Conservation (phyloP, 257 asterid species). For the Nemophila menziesii region DNA sequence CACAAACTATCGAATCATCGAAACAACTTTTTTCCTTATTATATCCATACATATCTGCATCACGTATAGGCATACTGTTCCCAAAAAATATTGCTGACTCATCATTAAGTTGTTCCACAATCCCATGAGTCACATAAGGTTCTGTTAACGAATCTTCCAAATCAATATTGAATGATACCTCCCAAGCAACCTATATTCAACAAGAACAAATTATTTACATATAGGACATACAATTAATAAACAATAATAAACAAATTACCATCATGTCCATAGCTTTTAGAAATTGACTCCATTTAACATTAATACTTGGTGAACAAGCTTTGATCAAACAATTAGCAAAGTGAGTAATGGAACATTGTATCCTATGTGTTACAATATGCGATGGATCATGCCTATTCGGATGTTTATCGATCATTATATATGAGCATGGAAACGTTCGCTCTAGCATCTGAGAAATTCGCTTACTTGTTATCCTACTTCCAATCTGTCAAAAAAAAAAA, state of each 20-base stretch:
- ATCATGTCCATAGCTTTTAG: conserved; percentile 51
- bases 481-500: conserved; percentile 39
- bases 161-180: conserved; percentile 48
- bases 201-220: conserved; percentile 9
- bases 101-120: conserved; percentile 48
- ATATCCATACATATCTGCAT: conserved; percentile 82
- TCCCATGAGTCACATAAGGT: conserved; percentile 71
- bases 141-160: conserved; percentile 78
- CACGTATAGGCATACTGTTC: conserved; percentile 98
- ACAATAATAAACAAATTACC: conserved; percentile 32
- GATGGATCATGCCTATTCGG: conserved; percentile 96
- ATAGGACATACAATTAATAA: too few relatives aligned
- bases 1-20: conserved; percentile 26
- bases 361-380: conserved; percentile 68
- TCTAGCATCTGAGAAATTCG: conserved; percentile 76
- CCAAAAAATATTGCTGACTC: conserved; percentile 85
- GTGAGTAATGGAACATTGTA: conserved; percentile 44
- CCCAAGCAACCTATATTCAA: conserved; percentile 72
- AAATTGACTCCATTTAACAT: conserved; percentile 37
- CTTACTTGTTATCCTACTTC: conserved; percentile 84
- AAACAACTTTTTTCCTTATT: conserved; percentile 42
- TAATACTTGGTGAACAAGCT: conserved; percentile 25
- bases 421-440: conserved; percentile 51
- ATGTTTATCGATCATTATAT: conserved; percentile 78
- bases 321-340: conserved; percentile 48